These are phyloP conservation scores for Sporisorium scitamineum DNA, from an alignment of 1,284 basidiomycete genomes.

Conservation along the genomic window DNA sequence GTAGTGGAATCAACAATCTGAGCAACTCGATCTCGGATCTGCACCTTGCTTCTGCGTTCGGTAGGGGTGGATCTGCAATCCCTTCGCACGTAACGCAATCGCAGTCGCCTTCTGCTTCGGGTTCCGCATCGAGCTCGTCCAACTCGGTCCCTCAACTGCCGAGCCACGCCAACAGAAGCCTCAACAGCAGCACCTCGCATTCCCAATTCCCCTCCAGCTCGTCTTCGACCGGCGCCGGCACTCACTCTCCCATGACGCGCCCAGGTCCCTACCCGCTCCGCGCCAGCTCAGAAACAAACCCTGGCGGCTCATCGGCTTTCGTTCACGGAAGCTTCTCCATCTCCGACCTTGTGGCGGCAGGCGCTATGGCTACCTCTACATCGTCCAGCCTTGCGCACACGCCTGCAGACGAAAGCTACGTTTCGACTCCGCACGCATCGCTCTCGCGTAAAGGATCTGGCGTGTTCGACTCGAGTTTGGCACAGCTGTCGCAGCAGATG, in stretches of 20 bases:
- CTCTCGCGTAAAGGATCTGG: constrained; percentile 44
- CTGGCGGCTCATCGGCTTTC: constrained; percentile 28
- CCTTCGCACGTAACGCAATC: constrained; percentile 15
- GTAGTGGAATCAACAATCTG: constrained; percentile 29
- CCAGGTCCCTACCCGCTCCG: constrained; percentile 39
- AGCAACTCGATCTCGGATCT: constrained; percentile 48
- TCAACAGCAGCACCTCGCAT: constrained; percentile 12
- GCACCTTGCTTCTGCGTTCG: constrained; percentile 33
- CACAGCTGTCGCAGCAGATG: constrained; percentile 25
- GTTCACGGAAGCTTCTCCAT: constrained; percentile 59
- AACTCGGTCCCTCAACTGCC: constrained; percentile 14
- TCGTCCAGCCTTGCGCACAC: constrained; percentile 29
- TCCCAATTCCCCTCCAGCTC: constrained; percentile 34
- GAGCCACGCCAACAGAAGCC: background rate
- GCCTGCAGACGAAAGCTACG: constrained; percentile 33
- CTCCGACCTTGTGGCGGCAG: constrained; percentile 63
- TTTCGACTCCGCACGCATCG: constrained; percentile 35
- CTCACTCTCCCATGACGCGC: constrained; percentile 7
- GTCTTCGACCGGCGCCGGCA: constrained; percentile 1
- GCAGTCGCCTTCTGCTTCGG: constrained; percentile 11
- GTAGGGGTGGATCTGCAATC: constrained; percentile 11
- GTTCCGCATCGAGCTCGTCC: constrained; percentile 35
- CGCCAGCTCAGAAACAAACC: constrained; percentile 8
- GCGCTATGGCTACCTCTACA: constrained; percentile 40
- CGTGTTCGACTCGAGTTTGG: constrained; percentile 32